Conservation (phyloP, 2,329 filamentous ascomycete species). For the Penicillium decumbens region DNA sequence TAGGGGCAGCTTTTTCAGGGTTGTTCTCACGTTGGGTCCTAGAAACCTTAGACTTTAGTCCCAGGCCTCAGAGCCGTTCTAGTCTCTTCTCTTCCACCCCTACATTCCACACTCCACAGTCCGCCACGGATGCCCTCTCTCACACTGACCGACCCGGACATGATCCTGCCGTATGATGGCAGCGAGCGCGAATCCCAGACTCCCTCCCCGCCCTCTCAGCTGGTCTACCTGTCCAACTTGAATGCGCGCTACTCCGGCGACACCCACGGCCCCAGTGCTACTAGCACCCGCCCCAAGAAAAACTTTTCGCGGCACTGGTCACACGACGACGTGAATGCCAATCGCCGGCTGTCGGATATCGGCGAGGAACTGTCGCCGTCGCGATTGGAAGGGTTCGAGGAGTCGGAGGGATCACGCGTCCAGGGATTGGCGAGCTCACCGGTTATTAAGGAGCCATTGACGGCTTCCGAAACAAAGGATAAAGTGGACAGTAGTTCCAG, state of each 20-base stretch:
- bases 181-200: constrained; percentile 46
- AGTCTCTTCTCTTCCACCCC: constrained; percentile 2
- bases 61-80: neutral
- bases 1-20: constrained; percentile 20
- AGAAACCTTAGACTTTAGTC: neutral
- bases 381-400: constrained; percentile 18
- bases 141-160: constrained; percentile 86
- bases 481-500: constrained; percentile 33
- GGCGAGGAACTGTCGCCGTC: constrained; percentile 39
- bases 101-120: constrained; percentile 5
- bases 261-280: neutral
- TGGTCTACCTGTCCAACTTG: constrained; percentile 44
- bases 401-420: constrained; percentile 3
- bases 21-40: neutral
- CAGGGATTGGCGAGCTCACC: constrained; percentile 16
- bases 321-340: constrained; percentile 36
- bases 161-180: constrained; percentile 79
- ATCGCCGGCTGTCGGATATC: constrained; percentile 44
- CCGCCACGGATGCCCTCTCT: constrained; percentile 61
- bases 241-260: constrained; percentile 32
- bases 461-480: constrained; percentile 50
- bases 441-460: constrained; percentile 48
- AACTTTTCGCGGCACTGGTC: constrained; percentile 34
- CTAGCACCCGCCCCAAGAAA: constrained; percentile 22
- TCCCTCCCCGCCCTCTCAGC: constrained; percentile 51